Evolutionary conservation across 305 asterid genomes (phyloP).

Genomic region (Solanum hybrid): DNA sequence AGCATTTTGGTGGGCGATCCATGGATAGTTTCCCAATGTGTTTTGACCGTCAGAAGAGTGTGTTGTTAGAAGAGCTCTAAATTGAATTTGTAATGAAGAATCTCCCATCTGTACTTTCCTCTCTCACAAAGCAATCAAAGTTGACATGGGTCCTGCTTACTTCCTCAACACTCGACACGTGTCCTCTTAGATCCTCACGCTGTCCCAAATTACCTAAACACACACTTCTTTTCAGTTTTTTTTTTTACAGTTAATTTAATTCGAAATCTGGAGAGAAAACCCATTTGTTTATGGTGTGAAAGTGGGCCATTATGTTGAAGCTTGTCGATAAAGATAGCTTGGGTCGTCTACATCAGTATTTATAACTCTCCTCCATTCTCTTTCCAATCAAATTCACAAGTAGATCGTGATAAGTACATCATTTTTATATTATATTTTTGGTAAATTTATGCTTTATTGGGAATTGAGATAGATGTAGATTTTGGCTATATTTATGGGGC

Average conservation of each 20-base stretch:
- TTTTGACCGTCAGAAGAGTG: neutral
- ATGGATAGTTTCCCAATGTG: neutral
- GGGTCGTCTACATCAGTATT: neutral
- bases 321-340: slow-evolving; percentile 13
- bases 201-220: slow-evolving; percentile 4
- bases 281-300: slow-evolving; percentile 12
- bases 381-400: slow-evolving; percentile 4
- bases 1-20: neutral
- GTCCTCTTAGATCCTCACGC: slow-evolving; percentile 17
- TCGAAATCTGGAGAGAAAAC: slow-evolving; percentile 20
- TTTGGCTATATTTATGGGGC: neutral
- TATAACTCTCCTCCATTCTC: neutral
- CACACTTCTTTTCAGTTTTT: no score
- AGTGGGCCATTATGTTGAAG: slow-evolving; percentile 34
- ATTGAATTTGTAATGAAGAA: neutral
- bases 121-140: slow-evolving; percentile 2
- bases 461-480: slow-evolving; percentile 12
- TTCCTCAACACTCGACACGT: slow-evolving; percentile 29
- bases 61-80: neutral
- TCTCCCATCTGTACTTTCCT: slow-evolving; percentile 4
- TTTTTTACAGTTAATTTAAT: no score
- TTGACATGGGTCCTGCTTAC: slow-evolving; percentile 21
- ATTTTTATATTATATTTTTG: neutral
- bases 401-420: neutral
- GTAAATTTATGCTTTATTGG: slow-evolving; percentile 37